These are phyloP conservation scores for Chrysochromulina parva DNA, from an alignment of 78 protist genomes.

Conservation along the genomic window DNA sequence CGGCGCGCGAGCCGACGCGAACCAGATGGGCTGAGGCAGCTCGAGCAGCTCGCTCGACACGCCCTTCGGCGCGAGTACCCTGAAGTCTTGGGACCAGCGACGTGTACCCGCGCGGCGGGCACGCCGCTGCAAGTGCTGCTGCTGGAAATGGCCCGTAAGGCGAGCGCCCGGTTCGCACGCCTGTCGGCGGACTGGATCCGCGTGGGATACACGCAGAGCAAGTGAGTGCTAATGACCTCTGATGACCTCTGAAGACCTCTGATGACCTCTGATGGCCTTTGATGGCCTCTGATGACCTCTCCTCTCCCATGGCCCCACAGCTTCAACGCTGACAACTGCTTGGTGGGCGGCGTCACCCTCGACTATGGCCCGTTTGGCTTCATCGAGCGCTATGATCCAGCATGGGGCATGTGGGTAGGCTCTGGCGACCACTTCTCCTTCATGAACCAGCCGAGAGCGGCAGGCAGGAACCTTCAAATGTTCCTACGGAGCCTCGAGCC, in stretches of 20 bases:
- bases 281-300: no score
- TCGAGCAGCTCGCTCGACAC: not conserved
- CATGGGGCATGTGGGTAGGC: not conserved
- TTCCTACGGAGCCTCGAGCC: not conserved
- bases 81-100: not conserved
- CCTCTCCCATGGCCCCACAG: no score
- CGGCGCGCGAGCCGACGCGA: not conserved
- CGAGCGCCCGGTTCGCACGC: not conserved
- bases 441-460: slow-evolving; percentile 1
- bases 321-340: slow-evolving; percentile 18
- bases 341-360: not conserved
- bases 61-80: slow-evolving; percentile 33
- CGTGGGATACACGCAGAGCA: slow-evolving; percentile 37
- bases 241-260: no score
- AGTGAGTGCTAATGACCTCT: not conserved
- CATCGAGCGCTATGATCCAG: not conserved
- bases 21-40: not conserved
- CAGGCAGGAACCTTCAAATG: not conserved
- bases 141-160: not conserved
- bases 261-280: no score
- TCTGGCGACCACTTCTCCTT: not conserved
- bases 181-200: slow-evolving; percentile 44
- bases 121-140: not conserved
- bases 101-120: not conserved
- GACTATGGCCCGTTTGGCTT: slow-evolving; percentile 27